Percentiles rank a stretch among this genome's conserved stretches.
Conservation (phyloP, 208 protist species). For the Crithidia thermophila region DNA sequence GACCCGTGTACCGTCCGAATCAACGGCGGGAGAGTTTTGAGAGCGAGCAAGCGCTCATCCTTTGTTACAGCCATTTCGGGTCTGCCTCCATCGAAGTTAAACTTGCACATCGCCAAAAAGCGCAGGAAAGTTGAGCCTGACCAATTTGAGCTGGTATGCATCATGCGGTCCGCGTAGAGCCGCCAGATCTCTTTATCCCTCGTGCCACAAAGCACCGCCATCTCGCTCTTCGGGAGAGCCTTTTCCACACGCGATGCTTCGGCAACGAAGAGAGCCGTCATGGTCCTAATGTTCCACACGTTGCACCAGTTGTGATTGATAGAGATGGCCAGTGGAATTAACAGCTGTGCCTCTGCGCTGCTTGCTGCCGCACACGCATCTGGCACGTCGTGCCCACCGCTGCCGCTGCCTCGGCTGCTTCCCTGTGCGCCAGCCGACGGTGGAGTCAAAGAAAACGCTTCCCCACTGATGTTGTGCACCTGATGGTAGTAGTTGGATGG, state of each 20-base stretch:
- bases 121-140: conserved; percentile 48
- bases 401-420: no score
- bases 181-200: conserved; percentile 40
- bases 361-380: not conserved
- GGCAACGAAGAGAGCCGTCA: conserved; percentile 54
- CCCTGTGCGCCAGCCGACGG: no score
- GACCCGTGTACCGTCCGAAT: no score
- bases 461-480: conserved; percentile 82
- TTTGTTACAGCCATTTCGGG: not conserved
- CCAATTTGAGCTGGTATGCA: conserved; percentile 72
- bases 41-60: no score
- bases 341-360: not conserved
- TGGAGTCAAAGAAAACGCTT: conserved; percentile 35
- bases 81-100: not conserved
- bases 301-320: conserved; percentile 93
- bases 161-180: conserved; percentile 50
- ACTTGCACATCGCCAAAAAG: conserved; percentile 46
- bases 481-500: conserved; percentile 77
- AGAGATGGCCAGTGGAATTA: not conserved
- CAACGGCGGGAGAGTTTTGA: no score
- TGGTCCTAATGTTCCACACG: conserved; percentile 57
- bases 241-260: conserved; percentile 44
- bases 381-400: no score
- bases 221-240: conserved; percentile 46
- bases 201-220: conserved; percentile 41